Evolutionary conservation across 768 basidiomycete species (phyloP).

Genomic region (Russula sp.): DNA sequence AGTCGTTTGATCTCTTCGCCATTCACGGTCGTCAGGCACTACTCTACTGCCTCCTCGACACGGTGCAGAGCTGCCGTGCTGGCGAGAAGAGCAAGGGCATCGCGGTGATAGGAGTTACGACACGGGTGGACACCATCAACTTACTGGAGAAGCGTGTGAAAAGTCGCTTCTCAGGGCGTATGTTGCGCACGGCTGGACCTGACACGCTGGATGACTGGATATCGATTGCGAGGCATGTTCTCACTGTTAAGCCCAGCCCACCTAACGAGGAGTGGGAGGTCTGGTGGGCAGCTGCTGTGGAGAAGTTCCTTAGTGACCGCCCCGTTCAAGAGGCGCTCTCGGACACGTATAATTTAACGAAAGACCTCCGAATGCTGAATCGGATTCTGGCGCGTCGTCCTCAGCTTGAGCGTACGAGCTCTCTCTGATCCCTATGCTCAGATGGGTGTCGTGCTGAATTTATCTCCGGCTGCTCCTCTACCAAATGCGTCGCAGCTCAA

Average conservation of each 20-base stretch:
- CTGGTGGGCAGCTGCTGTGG: constrained; percentile 54
- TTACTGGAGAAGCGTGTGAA: constrained; percentile 94
- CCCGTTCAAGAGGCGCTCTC: constrained; percentile 41
- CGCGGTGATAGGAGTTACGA: constrained; percentile 82
- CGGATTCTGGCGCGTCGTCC: constrained; percentile 52
- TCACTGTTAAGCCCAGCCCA: constrained; percentile 34
- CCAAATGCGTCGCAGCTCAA: constrained; percentile 43
- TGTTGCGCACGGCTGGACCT: constrained; percentile 69
- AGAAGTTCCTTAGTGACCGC: constrained; percentile 49
- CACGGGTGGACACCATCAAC: constrained; percentile 81
- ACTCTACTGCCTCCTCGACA: constrained; percentile 93
- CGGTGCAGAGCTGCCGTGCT: constrained; percentile 78
- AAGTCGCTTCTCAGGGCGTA: constrained; percentile 92
- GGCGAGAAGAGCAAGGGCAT: constrained; percentile 57
- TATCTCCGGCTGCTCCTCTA: constrained; percentile 50
- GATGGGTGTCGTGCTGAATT: constrained; percentile 40
- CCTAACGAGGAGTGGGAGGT: constrained; percentile 49
- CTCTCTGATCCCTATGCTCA: constrained; percentile 26
- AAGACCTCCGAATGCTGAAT: constrained; percentile 52
- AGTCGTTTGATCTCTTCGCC: constrained; percentile 92
- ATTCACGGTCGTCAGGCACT: constrained; percentile 87
- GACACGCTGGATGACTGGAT: constrained; percentile 45
- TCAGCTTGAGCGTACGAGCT: background rate
- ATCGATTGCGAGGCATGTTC: constrained; percentile 39
- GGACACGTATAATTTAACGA: constrained; percentile 56